Evolutionary conservation across 345 rosid genomes (phyloP).

Genomic region (Arabidopsis suecica): DNA sequence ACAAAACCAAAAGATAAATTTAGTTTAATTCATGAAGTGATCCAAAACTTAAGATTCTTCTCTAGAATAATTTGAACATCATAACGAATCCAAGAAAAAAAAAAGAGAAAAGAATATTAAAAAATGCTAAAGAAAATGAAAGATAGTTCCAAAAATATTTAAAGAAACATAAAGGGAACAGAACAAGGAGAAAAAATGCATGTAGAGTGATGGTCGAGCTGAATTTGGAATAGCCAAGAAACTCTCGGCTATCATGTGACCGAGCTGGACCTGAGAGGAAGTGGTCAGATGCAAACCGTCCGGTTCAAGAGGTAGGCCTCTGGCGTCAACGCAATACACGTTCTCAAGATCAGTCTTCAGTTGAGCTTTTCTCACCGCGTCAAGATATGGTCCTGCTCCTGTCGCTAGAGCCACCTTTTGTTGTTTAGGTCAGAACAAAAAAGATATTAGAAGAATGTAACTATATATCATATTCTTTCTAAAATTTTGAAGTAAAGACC

Average conservation of each 20-base stretch:
- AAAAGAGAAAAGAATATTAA: not conserved
- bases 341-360: conserved; percentile 52
- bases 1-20: no score
- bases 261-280: conserved; percentile 66
- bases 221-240: conserved; percentile 49
- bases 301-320: conserved; percentile 69
- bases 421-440: conserved; percentile 17
- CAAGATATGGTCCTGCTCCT: conserved; percentile 58
- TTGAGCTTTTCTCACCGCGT: conserved; percentile 72
- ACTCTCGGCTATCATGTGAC: conserved; percentile 64
- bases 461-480: not conserved
- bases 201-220: conserved; percentile 21
- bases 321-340: conserved; percentile 70
- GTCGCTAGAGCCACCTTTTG: conserved; percentile 76
- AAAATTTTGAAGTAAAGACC: not conserved
- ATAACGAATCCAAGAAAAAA: not conserved
- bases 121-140: conserved; percentile 2
- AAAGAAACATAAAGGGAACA: conserved; percentile 1
- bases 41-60: not conserved
- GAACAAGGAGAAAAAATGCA: conserved; percentile 18
- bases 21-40: not conserved
- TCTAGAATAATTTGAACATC: not conserved
- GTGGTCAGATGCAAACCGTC: conserved; percentile 83
- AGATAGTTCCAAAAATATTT: conserved; percentile 4
- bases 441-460: conserved; percentile 13